Evolutionary conservation across 2,329 filamentous ascomycete species (phyloP), one percentile per base, ranked within the genome.

Genomic region (Mycosphaerella sp.): DNA sequence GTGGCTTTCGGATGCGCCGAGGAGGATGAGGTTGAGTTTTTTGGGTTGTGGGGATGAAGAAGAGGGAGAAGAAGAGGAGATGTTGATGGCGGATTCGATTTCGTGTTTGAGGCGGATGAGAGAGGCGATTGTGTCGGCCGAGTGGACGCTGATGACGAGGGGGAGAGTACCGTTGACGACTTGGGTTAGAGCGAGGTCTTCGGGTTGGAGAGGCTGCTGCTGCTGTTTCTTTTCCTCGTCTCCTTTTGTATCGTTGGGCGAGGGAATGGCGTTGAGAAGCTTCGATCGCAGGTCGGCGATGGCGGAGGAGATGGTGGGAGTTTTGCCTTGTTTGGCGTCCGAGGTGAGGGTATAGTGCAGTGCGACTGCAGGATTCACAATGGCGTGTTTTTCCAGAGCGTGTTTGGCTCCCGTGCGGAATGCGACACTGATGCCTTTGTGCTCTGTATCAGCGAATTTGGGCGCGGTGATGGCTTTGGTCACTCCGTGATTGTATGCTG

Each of bases 1-100:
- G 62, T 81, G 74, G 0, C 83, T 76, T 68, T 86, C 84, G 4
- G 83, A 82, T 40, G 77, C 84, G 57, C 84, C 84, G 21, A 84
- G 67, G 47, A 87, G 74, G 50, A 79, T 74, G 7, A 86, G 54
- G n/a, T 71, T 75, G 36, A 86, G 21, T 21, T 21, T 21, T 21
- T 21, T 21, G 2, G 21, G 21, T 21, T 17, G 14, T 17, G 14
- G 14, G 14, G 14, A 17, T 17, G 14, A 17, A 1, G 14, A 17
- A 1, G 21, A 21, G 21, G 21, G 3, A 4, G 21, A 21, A 4
- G 21, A 21, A 4, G 21, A 21, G 21, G 21, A 21, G 21, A 21
- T 21, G 21, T 72, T 6, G 17, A 56, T 67, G 0, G 69, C 70
- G 0, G 65, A 59, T 47, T 86, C 82, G 7, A 86, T 72, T 2